Conservation (phyloP, 208 protist genomes). For the Crithidia fasciculata region DNA sequence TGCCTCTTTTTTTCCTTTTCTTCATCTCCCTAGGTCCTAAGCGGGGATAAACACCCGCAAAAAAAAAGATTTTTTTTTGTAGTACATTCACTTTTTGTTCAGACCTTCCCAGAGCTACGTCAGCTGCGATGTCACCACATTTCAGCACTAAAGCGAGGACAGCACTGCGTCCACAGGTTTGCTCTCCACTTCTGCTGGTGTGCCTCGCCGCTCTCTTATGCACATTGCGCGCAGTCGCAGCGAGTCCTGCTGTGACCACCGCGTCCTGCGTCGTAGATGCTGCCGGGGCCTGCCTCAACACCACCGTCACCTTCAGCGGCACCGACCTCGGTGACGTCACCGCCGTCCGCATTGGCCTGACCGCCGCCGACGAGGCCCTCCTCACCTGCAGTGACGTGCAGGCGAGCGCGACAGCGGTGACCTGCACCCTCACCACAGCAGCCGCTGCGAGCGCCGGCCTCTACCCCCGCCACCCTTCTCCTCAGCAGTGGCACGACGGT, state of each 20-base stretch:
- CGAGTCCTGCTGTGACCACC: slow-evolving; percentile 2
- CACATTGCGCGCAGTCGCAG: neutral
- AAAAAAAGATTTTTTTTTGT: no score
- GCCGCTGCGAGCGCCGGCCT: slow-evolving; percentile 3
- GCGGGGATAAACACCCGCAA: no score
- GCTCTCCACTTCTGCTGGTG: neutral
- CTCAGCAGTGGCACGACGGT: neutral
- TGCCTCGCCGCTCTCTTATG: neutral
- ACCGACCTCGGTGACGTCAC: slow-evolving; percentile 4
- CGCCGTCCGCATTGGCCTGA: slow-evolving; percentile 19
- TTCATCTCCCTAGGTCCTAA: no score
- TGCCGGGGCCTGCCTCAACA: slow-evolving; percentile 9
- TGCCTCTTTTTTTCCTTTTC: no score
- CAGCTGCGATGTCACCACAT: no score
- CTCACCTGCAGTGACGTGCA: slow-evolving; percentile 3
- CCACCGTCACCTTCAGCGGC: slow-evolving; percentile 19
- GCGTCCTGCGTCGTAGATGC: neutral
- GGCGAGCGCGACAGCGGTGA: neutral
- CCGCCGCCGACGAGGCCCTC: neutral
- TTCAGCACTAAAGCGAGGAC: no score
- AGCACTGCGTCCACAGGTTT: slow-evolving; percentile 3
- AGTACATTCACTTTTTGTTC: no score
- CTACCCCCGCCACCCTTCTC: slow-evolving; percentile 28
- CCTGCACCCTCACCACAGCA: slow-evolving; percentile 25
- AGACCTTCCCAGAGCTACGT: no score